Evolutionary conservation across 257 asterid species (phyloP), one percentile per base, ranked within the genome.

Genomic region (Gardenia jasminoides): DNA sequence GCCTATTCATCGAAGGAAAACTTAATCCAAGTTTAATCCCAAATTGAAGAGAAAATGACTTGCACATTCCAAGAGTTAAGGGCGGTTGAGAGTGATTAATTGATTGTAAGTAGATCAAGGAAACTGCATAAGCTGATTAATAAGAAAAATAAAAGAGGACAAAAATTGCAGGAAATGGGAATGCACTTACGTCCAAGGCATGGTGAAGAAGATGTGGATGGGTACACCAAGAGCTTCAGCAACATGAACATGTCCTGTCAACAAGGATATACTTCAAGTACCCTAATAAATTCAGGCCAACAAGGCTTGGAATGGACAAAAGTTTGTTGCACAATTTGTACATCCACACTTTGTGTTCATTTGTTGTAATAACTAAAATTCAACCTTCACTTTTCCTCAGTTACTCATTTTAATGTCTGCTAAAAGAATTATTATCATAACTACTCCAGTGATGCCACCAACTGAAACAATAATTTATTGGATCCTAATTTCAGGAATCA

Each of bases 161-260:
- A n/a, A 4, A 48, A 22, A 70, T 30, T 67, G 28, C 31, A 72
- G 66, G 52, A 70, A 65, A 56, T 31, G 72, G 43, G 24, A 20
- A 36, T 22, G 16, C 31, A 82, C 98, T 96, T 87, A 96, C 98
- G 98, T 96, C 99, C 99, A 96, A 80, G 99, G 99, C 99, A 96
- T 96, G 30, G 99, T 96, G 93, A 96, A 96, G 90, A 91, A 96
- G 82, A 96, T 96, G 91, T 96, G 99, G 80, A 96, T 82, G 62
- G 98, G 98, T 82, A 96, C 97, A 78, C 93, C 96, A 67, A 96
- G 99, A 80, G 99, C 92, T 87, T 96, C 99, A 82, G 99, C 99
- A 72, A 93, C 93, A 80, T 96, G 99, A 72, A 94, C 92, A 85
- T 96, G 98, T 71, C 99, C 98, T 96, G 93, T 54, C 72, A 86